A percentile compares a stretch with the other conserved stretches of the same genome.
Conservation (phyloP, 768 basidiomycete genomes). For the Lentinula detonsa region DNA sequence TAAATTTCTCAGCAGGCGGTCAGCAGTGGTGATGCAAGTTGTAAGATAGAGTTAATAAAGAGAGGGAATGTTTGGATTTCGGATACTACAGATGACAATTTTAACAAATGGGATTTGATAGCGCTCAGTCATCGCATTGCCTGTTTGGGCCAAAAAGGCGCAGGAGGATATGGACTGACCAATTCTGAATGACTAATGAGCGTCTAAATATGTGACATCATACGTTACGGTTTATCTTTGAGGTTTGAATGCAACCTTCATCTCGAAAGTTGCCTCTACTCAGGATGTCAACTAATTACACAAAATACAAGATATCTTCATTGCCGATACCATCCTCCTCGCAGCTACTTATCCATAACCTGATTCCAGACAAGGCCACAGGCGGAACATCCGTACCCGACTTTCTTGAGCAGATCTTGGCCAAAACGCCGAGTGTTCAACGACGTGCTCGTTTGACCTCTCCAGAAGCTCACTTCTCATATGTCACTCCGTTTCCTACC, state of each 20-base stretch:
- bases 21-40: background rate
- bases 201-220: background rate
- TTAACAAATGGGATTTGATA: background rate
- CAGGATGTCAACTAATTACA: background rate
- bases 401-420: constrained; percentile 47
- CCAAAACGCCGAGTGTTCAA: constrained; percentile 55
- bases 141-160: background rate
- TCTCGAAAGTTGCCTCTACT: background rate
- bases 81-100: background rate
- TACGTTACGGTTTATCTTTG: too few relatives aligned
- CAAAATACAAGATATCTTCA: constrained; percentile 38
- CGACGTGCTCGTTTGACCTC: constrained; percentile 61
- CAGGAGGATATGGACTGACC: background rate
- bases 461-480: constrained; percentile 63
- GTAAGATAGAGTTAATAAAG: background rate
- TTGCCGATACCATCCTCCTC: constrained; percentile 39
- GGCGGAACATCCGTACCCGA: constrained; percentile 33
- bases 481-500: constrained; percentile 75
- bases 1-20: background rate
- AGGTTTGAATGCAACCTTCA: background rate
- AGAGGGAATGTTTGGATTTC: background rate
- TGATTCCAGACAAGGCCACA: constrained; percentile 51
- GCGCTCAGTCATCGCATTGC: background rate
- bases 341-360: constrained; percentile 36
- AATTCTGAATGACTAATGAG: background rate